Conservation (phyloP, 768 basidiomycete genomes). For the Pulveroboletus ravenelii region DNA sequence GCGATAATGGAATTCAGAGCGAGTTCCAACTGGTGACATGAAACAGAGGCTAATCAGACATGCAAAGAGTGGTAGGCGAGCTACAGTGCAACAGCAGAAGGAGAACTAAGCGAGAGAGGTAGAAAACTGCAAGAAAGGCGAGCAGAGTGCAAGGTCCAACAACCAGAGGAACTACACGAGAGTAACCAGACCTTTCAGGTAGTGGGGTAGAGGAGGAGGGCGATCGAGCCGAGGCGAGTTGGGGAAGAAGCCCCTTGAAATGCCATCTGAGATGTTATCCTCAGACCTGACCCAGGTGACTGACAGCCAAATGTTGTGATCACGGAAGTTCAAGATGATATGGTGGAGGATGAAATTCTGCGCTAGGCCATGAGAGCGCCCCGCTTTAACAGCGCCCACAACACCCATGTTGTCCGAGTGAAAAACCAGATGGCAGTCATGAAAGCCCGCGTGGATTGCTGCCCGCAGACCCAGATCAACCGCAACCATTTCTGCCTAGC, state of each 20-base stretch:
- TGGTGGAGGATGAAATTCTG: constrained; percentile 4
- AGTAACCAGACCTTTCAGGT: neutral
- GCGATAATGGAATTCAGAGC: too few relatives aligned
- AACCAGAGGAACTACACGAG: too few relatives aligned
- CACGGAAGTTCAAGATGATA: neutral
- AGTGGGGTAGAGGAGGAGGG: constrained; percentile 1
- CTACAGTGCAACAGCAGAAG: too few relatives aligned
- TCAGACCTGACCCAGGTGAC: constrained; percentile 4
- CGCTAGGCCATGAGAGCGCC: neutral
- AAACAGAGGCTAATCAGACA: too few relatives aligned
- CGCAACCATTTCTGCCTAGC: neutral
- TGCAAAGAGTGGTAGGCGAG: too few relatives aligned
- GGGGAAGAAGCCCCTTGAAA: constrained; percentile 34
- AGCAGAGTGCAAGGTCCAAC: too few relatives aligned
- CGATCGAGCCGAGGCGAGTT: constrained; percentile 1
- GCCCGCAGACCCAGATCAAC: neutral
- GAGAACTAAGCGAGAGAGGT: too few relatives aligned
- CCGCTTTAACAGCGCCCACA: constrained; percentile 13
- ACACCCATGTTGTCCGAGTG: constrained; percentile 42
- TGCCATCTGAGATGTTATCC: constrained; percentile 35
- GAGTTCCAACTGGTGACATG: too few relatives aligned
- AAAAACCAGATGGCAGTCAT: constrained; percentile 25
- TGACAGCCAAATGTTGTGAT: constrained; percentile 1
- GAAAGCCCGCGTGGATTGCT: constrained; percentile 9
- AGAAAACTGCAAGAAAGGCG: too few relatives aligned